Base-by-base conservation (phyloP, 306 rosid genomes). In the Parietaria judaica region DNA sequence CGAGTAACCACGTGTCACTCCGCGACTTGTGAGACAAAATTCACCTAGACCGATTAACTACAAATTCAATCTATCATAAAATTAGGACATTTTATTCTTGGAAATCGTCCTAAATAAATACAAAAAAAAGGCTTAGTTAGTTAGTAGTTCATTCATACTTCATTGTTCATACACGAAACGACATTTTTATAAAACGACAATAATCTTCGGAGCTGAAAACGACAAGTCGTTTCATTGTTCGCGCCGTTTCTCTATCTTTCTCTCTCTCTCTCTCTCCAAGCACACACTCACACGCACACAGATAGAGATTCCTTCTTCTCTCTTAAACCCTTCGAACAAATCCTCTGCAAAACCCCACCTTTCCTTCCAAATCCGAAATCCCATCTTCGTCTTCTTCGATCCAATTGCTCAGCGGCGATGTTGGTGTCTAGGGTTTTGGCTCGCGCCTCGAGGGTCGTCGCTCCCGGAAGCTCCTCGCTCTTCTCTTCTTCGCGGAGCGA, bases 331-430 rank as follows among this genome's bases (percentile, higher is more conserved):
- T 41, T 66, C 39, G 10, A 41, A 3, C 70, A 4, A 56, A 55
- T 45, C 16, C 31, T 23, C 31, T 23, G 31, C 31, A 23, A 23
- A 23, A 23, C 31, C 31, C 31, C 31, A 23, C 31, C 31, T 23
- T 23, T 23, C 31, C 1, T 1, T 46, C 50, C 11, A 3, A 46
- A 46, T n/a, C 53, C 53, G 4, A 51, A 14, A 7, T 44, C 50
- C 37, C 36, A 57, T 9, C 44, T 35, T 54, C 5, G 45, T 58
- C 44, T 37, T 72, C 67, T 12, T 74, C 11, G 35, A 11, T 13
- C 51, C 23, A 60, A 31, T 60, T 17, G 23, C 2, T 37, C 55
- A 52, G 83, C 78, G 51, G 83, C 78, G 54, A 88, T 92, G 99
- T 79, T 75, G 57, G 70, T 75, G 8, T 68, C 76, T 11, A 86